These are phyloP conservation scores for Isatis tinctoria DNA, from an alignment of 345 rosid genomes.

Conservation along the genomic window DNA sequence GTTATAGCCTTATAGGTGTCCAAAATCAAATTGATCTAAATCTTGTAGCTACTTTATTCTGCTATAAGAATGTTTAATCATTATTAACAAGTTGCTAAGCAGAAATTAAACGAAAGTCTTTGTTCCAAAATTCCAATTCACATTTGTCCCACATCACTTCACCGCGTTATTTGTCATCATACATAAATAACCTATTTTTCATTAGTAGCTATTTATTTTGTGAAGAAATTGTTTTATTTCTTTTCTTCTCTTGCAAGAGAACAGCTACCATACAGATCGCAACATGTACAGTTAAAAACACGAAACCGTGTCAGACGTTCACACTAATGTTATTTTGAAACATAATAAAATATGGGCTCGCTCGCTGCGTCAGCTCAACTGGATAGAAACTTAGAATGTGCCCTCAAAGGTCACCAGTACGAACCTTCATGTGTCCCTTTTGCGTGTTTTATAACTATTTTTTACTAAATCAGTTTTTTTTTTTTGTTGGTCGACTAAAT, in stretches of 20 bases:
- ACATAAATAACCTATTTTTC: background rate
- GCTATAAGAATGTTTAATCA: background rate
- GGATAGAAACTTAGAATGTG: background rate
- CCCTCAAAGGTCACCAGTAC: background rate
- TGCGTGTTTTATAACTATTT: background rate
- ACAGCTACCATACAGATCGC: slow-evolving; percentile 28
- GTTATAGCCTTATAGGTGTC: background rate
- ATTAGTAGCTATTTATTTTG: background rate
- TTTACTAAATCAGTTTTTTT: background rate
- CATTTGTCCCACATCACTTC: slow-evolving; percentile 28
- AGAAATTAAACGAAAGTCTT: slow-evolving; percentile 11
- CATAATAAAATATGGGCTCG: background rate
- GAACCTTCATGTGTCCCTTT: background rate
- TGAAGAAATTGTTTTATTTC: background rate
- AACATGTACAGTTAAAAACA: slow-evolving; percentile 5
- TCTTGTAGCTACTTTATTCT: background rate
- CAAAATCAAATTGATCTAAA: slow-evolving; percentile 9
- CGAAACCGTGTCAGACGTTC: slow-evolving; percentile 26
- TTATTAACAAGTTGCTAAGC: background rate
- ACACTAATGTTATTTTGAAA: background rate
- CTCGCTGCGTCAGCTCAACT: background rate
- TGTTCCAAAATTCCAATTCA: slow-evolving; percentile 13
- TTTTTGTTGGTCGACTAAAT: background rate
- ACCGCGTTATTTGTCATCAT: slow-evolving; percentile 23
- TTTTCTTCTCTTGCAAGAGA: slow-evolving; percentile 19